A percentile compares a stretch with the other conserved stretches of the same genome.
These are phyloP conservation scores for Lathyrus oleraceus DNA, from an alignment of 306 rosid genomes.

Conservation along the genomic window DNA sequence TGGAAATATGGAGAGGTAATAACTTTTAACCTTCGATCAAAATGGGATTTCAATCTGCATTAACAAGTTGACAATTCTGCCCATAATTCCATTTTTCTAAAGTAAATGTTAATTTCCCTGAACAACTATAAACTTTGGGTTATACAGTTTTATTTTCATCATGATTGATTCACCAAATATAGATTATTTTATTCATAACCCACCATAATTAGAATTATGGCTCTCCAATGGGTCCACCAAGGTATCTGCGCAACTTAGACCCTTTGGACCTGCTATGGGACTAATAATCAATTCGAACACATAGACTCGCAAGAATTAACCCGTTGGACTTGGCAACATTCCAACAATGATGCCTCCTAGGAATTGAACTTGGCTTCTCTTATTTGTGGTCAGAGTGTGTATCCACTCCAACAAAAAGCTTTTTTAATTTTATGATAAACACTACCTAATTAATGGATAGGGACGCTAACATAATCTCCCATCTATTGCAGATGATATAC, in stretches of 20 bases:
- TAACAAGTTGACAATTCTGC: conserved; percentile 20
- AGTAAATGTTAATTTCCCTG: neutral
- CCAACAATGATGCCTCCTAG: neutral
- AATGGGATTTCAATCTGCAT: neutral
- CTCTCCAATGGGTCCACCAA: neutral
- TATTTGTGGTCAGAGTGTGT: neutral
- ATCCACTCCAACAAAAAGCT: neutral
- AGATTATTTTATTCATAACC: neutral
- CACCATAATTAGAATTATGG: neutral
- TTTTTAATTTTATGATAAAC: neutral
- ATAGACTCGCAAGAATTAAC: neutral
- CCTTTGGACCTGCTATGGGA: neutral
- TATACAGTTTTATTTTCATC: neutral
- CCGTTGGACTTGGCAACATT: neutral
- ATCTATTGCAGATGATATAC: too few species aligned
- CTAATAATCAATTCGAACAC: neutral
- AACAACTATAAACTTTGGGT: neutral
- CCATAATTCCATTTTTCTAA: neutral
- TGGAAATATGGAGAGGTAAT: neutral
- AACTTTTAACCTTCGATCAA: neutral
- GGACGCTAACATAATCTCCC: neutral
- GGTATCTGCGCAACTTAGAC: neutral
- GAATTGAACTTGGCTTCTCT: neutral
- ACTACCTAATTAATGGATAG: neutral
- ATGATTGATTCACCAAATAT: neutral